These are phyloP conservation scores for Rhexocercosporidium sp. DNA, from an alignment of 2,329 filamentous ascomycete species.

Conservation along the genomic window DNA sequence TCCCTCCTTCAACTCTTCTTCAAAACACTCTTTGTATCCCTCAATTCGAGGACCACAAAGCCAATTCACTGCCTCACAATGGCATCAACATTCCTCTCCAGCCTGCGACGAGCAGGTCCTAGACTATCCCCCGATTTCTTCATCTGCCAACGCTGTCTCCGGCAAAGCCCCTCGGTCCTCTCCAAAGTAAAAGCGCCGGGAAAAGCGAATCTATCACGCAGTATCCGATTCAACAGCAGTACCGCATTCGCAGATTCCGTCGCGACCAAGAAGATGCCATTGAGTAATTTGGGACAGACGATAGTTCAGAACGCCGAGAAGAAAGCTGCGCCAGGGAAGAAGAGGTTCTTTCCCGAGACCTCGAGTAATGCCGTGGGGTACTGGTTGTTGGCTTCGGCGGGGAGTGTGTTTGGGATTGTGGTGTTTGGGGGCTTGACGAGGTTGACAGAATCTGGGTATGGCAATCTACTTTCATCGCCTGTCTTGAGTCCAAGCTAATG, in stretches of 20 bases:
- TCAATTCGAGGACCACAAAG: not conserved
- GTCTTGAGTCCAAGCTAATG: constrained; percentile 7
- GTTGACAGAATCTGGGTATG: constrained; percentile 92
- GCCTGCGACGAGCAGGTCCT: constrained; percentile 38
- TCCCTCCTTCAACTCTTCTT: constrained; percentile 15
- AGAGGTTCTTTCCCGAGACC: constrained; percentile 50
- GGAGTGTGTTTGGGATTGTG: constrained; percentile 95
- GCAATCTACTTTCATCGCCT: constrained; percentile 17
- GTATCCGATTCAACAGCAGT: constrained; percentile 41
- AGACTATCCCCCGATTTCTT: constrained; percentile 40
- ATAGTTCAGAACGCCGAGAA: constrained; percentile 24
- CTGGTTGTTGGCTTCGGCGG: constrained; percentile 91
- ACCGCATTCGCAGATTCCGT: constrained; percentile 23
- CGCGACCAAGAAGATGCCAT: constrained; percentile 28
- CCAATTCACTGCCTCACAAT: constrained; percentile 28
- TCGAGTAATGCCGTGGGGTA: constrained; percentile 82
- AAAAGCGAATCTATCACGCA: constrained; percentile 31
- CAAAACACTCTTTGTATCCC: constrained; percentile 1
- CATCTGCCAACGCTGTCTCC: constrained; percentile 40
- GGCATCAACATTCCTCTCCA: constrained; percentile 41
- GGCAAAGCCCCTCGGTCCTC: constrained; percentile 23
- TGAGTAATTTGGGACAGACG: constrained; percentile 34
- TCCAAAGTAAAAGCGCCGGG: constrained; percentile 27
- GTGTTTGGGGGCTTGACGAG: constrained; percentile 93
- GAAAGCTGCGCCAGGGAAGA: constrained; percentile 17